phyloP scores from a whole-genome alignment of 257 asterid genomes.

The Coffea eugenioides region DNA sequence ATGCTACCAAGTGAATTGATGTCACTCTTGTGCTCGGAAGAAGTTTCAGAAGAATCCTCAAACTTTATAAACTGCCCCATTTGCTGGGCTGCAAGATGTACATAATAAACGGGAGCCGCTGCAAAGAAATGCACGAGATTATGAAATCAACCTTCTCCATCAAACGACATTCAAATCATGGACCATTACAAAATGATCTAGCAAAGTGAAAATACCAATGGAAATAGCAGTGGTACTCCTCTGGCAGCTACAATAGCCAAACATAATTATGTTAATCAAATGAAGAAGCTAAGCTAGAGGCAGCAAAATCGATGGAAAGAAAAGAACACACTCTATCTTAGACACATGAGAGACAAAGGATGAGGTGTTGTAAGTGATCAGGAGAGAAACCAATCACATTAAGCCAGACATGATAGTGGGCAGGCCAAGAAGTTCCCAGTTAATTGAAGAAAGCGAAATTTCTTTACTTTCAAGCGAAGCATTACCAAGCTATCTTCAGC shows the following conservation, averaged over 20 bases:
- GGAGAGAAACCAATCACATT: constrained; percentile 97
- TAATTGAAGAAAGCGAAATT: not conserved
- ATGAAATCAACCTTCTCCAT: not conserved
- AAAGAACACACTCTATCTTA: constrained; percentile 38
- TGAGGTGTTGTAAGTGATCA: constrained; percentile 69
- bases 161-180: not conserved
- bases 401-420: constrained; percentile 80
- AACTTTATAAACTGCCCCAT: constrained; percentile 68
- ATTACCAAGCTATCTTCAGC: not conserved
- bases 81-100: constrained; percentile 92
- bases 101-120: constrained; percentile 88
- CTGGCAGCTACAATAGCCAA: constrained; percentile 50
- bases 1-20: constrained; percentile 30
- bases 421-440: constrained; percentile 92
- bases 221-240: constrained; percentile 78
- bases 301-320: constrained; percentile 4
- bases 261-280: not conserved
- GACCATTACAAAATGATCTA: not conserved
- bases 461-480: too few relatives aligned
- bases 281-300: constrained; percentile 8
- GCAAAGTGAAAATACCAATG: constrained; percentile 46
- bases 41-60: constrained; percentile 63
- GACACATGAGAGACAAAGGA: constrained; percentile 84
- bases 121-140: constrained; percentile 20
- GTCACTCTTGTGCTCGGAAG: constrained; percentile 38